Evolutionary conservation across 257 asterid species (phyloP).

Genomic region (Ligustrum vulgare): DNA sequence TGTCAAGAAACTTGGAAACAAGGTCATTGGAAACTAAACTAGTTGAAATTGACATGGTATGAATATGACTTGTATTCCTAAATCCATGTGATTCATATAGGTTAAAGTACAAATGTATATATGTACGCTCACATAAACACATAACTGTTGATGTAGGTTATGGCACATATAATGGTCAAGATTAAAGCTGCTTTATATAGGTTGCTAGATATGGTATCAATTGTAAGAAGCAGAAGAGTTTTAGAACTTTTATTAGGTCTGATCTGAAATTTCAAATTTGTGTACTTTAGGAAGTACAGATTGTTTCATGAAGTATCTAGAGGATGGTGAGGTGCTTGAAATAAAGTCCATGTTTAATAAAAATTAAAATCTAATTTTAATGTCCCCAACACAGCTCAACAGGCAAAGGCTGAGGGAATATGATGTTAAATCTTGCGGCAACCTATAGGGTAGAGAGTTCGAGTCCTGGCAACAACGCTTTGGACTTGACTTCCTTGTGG

Average conservation of each 20-base stretch:
- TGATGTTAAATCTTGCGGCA: no score
- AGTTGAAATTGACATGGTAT: background rate
- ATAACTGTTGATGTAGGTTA: conserved; percentile 8
- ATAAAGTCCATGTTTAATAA: no score
- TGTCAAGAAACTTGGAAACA: background rate
- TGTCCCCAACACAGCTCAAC: no score
- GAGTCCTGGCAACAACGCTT: no score
- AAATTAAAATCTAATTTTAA: no score
- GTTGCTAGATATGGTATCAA: conserved; percentile 22
- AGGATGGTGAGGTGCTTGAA: background rate
- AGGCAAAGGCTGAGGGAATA: no score
- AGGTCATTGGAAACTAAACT: background rate
- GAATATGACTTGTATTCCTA: background rate
- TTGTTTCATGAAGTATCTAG: background rate
- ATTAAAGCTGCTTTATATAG: conserved; percentile 26
- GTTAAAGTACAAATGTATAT: background rate
- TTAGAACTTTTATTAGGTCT: conserved; percentile 18
- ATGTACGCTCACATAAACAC: background rate
- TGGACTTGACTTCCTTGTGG: no score
- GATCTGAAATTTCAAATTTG: conserved; percentile 27
- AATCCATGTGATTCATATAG: no score
- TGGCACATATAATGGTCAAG: conserved; percentile 27
- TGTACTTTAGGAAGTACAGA: conserved; percentile 26
- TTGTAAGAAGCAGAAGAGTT: conserved; percentile 21
- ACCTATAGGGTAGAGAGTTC: no score